phyloP scores from a whole-genome alignment of 23 red algal species.

The Gracilariopsis chorda region DNA sequence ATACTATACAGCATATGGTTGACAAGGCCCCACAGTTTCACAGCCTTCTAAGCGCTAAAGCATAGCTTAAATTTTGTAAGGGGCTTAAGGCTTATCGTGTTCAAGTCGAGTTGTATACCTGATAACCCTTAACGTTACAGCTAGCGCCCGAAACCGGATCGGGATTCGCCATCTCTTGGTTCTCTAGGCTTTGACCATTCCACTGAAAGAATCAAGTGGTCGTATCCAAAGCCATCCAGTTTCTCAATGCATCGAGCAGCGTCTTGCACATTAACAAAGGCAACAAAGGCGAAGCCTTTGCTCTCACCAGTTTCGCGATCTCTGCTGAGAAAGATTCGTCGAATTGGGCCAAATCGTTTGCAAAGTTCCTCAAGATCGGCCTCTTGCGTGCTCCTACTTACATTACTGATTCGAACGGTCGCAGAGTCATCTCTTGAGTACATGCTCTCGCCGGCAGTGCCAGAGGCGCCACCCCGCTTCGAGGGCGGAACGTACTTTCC shows the following conservation, averaged over 20 bases:
- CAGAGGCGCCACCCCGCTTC: constrained; percentile 66
- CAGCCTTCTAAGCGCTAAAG: too few species aligned
- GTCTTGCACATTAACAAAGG: constrained; percentile 65
- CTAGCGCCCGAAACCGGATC: constrained; percentile 7
- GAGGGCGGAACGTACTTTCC: constrained; percentile 88
- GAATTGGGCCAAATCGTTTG: constrained; percentile 77
- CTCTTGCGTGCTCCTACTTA: constrained; percentile 85
- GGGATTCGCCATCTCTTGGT: constrained; percentile 56
- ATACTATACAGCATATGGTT: too few species aligned
- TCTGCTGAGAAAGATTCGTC: constrained; percentile 85
- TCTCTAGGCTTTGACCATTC: constrained; percentile 97
- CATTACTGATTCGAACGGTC: constrained; percentile 97
- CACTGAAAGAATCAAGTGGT: constrained; percentile 93
- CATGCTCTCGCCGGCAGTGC: constrained; percentile 44
- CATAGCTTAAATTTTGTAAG: too few species aligned
- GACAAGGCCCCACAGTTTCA: too few species aligned
- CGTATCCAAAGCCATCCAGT: constrained; percentile 95
- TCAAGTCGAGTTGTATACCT: too few species aligned
- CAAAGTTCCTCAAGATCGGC: constrained; percentile 91
- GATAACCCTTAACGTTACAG: too few species aligned
- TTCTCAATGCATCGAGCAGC: constrained; percentile 84
- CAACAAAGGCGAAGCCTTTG: constrained; percentile 96
- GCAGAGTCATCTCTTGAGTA: constrained; percentile 88
- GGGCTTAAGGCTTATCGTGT: too few species aligned
- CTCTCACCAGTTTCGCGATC: constrained; percentile 90